These are phyloP conservation scores for Blumeriella jaapii DNA, from an alignment of 2,329 filamentous ascomycete genomes.

Conservation along the genomic window DNA sequence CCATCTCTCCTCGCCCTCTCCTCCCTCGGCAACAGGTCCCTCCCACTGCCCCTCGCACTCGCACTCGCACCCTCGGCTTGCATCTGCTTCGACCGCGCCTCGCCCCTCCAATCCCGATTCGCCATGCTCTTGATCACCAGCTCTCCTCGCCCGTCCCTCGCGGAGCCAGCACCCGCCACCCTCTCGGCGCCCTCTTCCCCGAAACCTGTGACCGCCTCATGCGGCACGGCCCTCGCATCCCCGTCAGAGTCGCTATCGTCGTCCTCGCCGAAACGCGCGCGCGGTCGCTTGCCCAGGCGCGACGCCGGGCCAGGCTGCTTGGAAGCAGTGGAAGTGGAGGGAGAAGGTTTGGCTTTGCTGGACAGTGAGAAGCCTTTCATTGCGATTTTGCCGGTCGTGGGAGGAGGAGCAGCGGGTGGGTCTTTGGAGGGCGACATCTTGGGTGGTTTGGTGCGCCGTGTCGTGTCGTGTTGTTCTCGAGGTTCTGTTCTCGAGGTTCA, in stretches of 20 bases:
- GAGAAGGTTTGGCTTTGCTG: conserved; percentile 24
- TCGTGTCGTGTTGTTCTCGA: too few species aligned
- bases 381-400: conserved; percentile 23
- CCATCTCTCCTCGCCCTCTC: conserved; percentile 27
- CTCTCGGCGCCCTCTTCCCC: conserved; percentile 34
- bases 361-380: conserved; percentile 32
- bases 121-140: conserved; percentile 46
- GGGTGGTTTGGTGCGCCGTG: too few species aligned
- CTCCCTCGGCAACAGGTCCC: conserved; percentile 44
- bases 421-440: conserved; percentile 22
- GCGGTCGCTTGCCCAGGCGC: conserved; percentile 31
- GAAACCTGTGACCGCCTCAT: conserved; percentile 40
- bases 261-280: conserved; percentile 34
- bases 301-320: conserved; percentile 13
- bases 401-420: too few species aligned
- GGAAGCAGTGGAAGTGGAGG: too few species aligned
- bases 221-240: conserved; percentile 20
- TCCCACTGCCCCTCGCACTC: too few species aligned
- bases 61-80: too few species aligned
- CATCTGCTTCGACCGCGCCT: conserved; percentile 31
- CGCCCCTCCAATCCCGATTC: conserved; percentile 53
- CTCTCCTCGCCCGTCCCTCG: conserved; percentile 16
- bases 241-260: conserved; percentile 49
- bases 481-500: background rate
- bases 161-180: conserved; percentile 20